Evolutionary conservation across 805 yeast species (phyloP).

Genomic region (Starmerella potacharoeniae): DNA sequence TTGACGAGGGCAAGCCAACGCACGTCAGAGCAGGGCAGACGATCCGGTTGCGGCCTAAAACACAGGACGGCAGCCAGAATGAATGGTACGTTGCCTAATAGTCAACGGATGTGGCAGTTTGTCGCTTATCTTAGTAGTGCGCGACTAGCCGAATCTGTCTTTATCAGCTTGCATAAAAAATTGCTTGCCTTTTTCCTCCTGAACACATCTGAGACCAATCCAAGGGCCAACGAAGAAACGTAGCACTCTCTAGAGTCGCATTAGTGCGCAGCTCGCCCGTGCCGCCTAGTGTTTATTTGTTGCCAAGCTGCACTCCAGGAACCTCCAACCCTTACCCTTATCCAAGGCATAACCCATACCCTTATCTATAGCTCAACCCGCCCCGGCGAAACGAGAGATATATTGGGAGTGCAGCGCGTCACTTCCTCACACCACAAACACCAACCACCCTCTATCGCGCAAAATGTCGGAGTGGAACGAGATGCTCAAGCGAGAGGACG

Average conservation of each 20-base stretch:
- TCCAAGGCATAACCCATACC: background rate
- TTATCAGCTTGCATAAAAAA: background rate
- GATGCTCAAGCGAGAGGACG: conserved; percentile 11
- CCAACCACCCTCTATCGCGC: background rate
- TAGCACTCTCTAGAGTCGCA: too few relatives aligned
- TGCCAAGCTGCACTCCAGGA: background rate
- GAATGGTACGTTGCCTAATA: background rate
- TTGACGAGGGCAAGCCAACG: conserved; percentile 12
- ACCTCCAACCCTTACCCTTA: background rate
- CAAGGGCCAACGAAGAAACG: too few relatives aligned
- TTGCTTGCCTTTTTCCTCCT: background rate
- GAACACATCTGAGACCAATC: too few relatives aligned
- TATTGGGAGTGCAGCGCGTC: background rate
- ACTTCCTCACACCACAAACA: background rate
- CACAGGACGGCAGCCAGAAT: background rate
- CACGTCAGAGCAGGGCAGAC: conserved; percentile 6
- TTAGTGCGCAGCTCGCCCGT: too few relatives aligned
- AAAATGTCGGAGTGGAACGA: conserved; percentile 19
- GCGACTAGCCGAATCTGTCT: background rate
- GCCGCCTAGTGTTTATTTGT: too few relatives aligned
- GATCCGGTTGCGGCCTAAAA: background rate
- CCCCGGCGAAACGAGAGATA: background rate
- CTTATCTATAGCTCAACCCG: background rate
- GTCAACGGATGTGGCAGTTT: background rate
- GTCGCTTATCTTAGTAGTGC: too few relatives aligned